Evolutionary conservation across 495 filamentous ascomycete genomes (phyloP).

Genomic region (Aspergillus steynii): DNA sequence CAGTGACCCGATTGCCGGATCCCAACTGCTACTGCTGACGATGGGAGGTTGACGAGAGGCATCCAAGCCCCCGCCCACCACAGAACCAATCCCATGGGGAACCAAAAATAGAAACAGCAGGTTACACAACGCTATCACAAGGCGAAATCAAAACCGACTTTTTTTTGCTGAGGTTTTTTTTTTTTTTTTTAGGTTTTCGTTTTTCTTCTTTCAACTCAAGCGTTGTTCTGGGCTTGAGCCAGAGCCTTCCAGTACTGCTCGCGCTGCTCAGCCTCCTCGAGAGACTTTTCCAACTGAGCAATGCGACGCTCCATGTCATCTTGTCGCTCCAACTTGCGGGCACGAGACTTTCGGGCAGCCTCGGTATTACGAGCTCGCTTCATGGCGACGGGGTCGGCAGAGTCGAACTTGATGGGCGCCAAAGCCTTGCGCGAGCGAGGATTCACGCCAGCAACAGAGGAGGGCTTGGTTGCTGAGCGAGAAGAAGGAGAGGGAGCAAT

Average conservation of each 20-base stretch:
- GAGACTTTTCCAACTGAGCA: slow-evolving; percentile 43
- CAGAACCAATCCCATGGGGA: slow-evolving; percentile 16
- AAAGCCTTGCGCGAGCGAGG: slow-evolving; percentile 76
- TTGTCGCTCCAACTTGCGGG: slow-evolving; percentile 72
- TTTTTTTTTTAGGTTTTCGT: background rate
- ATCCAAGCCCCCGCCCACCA: slow-evolving; percentile 37
- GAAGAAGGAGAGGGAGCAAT: slow-evolving; percentile 42
- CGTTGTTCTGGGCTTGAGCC: slow-evolving; percentile 46
- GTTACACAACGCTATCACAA: slow-evolving; percentile 13
- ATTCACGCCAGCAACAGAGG: slow-evolving; percentile 68
- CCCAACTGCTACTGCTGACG: slow-evolving; percentile 30
- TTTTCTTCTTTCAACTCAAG: slow-evolving; percentile 12
- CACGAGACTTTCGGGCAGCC: slow-evolving; percentile 91
- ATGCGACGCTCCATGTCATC: slow-evolving; percentile 60
- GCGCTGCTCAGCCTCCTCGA: slow-evolving; percentile 48
- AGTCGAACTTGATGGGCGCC: slow-evolving; percentile 62
- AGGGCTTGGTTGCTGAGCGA: slow-evolving; percentile 54
- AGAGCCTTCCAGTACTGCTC: slow-evolving; percentile 62
- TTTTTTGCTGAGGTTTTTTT: slow-evolving; percentile 16
- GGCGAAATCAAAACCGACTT: slow-evolving; percentile 23
- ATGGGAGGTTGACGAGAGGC: slow-evolving; percentile 27
- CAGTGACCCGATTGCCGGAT: slow-evolving; percentile 27
- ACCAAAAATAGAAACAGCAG: slow-evolving; percentile 18
- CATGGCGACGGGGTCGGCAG: slow-evolving; percentile 71
- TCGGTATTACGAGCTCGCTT: slow-evolving; percentile 96